Percentiles rank a stretch among this genome's conserved stretches.
Evolutionary conservation across 164 flowering plant genomes (phyloP).

Genomic region (Sedum album): DNA sequence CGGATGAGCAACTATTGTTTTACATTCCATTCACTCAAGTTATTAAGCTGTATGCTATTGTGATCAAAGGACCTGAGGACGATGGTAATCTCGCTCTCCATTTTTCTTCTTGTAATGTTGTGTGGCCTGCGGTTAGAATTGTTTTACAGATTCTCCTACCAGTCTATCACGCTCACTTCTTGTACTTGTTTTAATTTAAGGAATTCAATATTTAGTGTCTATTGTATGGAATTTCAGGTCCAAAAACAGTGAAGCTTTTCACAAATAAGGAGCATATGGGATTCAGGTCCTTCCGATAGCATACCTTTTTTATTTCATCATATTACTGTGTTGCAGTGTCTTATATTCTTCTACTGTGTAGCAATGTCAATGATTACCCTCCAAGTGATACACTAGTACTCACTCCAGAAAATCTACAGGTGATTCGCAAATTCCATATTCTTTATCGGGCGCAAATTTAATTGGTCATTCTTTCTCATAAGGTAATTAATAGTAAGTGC

Average conservation of each 20-base stretch:
- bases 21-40: constrained; percentile 90
- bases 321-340: not conserved
- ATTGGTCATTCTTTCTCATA: not conserved
- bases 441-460: not conserved
- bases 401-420: constrained; percentile 65
- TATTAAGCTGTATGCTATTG: constrained; percentile 63
- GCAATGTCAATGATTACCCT: constrained; percentile 88
- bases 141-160: too few relatives aligned
- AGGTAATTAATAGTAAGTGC: not conserved
- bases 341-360: constrained; percentile 20
- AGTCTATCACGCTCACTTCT: too few relatives aligned
- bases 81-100: constrained; percentile 39
- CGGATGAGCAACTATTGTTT: constrained; percentile 89
- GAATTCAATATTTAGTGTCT: constrained; percentile 7
- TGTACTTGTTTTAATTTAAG: too few relatives aligned
- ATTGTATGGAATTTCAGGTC: constrained; percentile 58
- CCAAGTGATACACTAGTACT: constrained; percentile 66
- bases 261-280: constrained; percentile 97
- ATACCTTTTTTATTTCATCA: not conserved
- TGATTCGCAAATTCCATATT: constrained; percentile 13
- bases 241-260: constrained; percentile 76
- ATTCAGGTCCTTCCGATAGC: constrained; percentile 48
- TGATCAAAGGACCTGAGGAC: constrained; percentile 75
- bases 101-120: too few relatives aligned
- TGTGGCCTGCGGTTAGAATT: too few relatives aligned